phyloP scores from a whole-genome alignment of 148 eudicot species.

The Drosera capensis region DNA sequence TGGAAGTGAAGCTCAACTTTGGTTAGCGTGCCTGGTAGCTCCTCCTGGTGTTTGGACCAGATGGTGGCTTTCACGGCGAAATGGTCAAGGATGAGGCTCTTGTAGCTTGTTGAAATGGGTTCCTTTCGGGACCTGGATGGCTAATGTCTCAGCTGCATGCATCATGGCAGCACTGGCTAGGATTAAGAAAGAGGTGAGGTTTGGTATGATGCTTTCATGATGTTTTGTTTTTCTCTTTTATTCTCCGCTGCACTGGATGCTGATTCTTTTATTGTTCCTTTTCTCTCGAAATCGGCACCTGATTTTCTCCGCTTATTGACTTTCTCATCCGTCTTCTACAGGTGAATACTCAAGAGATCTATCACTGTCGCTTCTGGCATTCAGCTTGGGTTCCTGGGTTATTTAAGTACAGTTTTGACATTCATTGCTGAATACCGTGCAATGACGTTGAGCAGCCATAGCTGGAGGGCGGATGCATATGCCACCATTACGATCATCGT shows the following conservation, averaged over 20 bases:
- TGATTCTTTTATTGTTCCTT: constrained; percentile 1
- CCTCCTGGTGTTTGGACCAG: constrained; percentile 85
- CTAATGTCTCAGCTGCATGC: constrained; percentile 78
- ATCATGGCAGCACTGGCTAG: constrained; percentile 85
- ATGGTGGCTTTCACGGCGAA: constrained; percentile 78
- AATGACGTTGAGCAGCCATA: too few relatives aligned
- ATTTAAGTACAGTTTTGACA: constrained; percentile 87
- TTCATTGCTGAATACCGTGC: constrained; percentile 83
- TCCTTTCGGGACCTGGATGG: constrained; percentile 76
- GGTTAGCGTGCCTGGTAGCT: constrained; percentile 69
- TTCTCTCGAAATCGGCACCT: too few relatives aligned
- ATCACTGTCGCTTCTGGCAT: constrained; percentile 46
- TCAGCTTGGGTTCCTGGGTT: constrained; percentile 68
- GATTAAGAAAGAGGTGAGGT: constrained; percentile 43
- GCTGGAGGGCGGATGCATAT: constrained; percentile 76
- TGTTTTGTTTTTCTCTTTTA: background rate
- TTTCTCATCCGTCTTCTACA: constrained; percentile 5
- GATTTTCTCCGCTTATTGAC: too few relatives aligned
- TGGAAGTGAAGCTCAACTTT: constrained; percentile 45
- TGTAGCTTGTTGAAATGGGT: constrained; percentile 42
- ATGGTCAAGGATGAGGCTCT: constrained; percentile 69
- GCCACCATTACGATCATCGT: constrained; percentile 33
- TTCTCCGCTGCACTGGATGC: background rate
- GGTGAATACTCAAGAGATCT: constrained; percentile 35
- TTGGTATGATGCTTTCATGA: background rate